Evolutionary conservation across 176 grass and related monocot genomes (phyloP), one percentile per base, ranked within the genome.

Genomic region (Rhynchospora pubera): DNA sequence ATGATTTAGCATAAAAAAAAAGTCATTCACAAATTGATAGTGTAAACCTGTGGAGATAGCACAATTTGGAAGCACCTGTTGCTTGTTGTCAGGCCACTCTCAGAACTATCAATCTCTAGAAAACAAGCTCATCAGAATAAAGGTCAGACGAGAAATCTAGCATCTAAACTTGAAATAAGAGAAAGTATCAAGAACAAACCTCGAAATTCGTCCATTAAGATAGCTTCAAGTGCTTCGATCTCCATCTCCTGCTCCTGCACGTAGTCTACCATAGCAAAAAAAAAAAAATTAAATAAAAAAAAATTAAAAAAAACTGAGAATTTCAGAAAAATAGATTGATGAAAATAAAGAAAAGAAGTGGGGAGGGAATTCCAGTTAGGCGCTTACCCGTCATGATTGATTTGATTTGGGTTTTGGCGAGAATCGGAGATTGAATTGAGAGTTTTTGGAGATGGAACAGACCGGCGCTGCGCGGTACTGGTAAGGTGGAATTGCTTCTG

Each of bases 181-280:
- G 62, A 52, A 26, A 6, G 46, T 28, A 56, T n/a, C 18, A 47
- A 66, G 15, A 68, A 21, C 18, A 7, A 80, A 90, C 94, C 94
- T 84, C 81, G 76, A 81, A 99, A 93, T 76, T 95, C 96, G 68
- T 99, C 96, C 96, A 99, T 95, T 58, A 99, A 88, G 84, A 99
- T 99, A 85, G 96, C 87, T 82, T 95, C 89, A 44, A 99, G 80
- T 34, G 92, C 96, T 83, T 99, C 96, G 78, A 95, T 87, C 85
- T 99, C 96, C 92, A 95, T 95, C 79, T 99, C 96, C 86, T 98
- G 92, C 86, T 99, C 96, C 89, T 99, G 96, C 82, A 67, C 84
- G 85, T 89, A 88, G 60, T 99, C 92, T 99, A 84, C 9, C 5
- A 77, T 8, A 30, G 12, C 30, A 72, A 63, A 62, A 9, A 59